Evolutionary conservation across 2,329 filamentous ascomycete genomes (phyloP), one percentile per base, ranked within the genome.

Genomic region (Diaporthe batatas): DNA sequence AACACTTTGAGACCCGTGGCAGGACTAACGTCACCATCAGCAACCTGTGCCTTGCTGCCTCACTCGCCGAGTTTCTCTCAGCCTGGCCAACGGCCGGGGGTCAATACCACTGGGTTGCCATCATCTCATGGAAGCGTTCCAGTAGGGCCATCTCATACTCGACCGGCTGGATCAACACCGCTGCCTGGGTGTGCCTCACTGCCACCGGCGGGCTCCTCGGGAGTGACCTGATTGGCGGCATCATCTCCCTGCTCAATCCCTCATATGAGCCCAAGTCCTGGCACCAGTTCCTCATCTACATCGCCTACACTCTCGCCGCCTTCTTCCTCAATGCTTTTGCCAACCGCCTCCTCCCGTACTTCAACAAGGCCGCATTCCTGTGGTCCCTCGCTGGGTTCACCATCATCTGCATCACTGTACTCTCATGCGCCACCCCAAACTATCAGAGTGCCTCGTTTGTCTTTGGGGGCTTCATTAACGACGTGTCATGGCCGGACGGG

Each of bases 221-320:
- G 16, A 92, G 90, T 76, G 88, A 91, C 75, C 87, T 94, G 75
- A 87, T 94, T 65, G 79, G 92, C 34, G 90, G 91, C 71, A 86
- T 92, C 55, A 90, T 93, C 68, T 84, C 87, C 1, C 82, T 94
- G 47, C 87, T 91, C 80, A 83, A 91, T 75, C 84, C 88, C 0
- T 83, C 79, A 65, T 94, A 91, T 78, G 83, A 85, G 29, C 73
- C 88, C 2, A 81, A 91, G 77, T 78, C 88, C 4, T 94, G 92
- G 91, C 92, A 94, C 77, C 90, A 93, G 75, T 94, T 94, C 80
- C 83, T 94, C 36, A 91, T 94, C 62, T 94, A 94, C 80, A 86
- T 92, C 57, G 91, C 81, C 8, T 91, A 91, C 78, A 91, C 89
- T 7, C 72, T 90, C 29, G 81, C 88, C 21, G 90, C 90, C 3